Conservation (phyloP, 345 rosid genomes). For the Bretschneidera sinensis region DNA sequence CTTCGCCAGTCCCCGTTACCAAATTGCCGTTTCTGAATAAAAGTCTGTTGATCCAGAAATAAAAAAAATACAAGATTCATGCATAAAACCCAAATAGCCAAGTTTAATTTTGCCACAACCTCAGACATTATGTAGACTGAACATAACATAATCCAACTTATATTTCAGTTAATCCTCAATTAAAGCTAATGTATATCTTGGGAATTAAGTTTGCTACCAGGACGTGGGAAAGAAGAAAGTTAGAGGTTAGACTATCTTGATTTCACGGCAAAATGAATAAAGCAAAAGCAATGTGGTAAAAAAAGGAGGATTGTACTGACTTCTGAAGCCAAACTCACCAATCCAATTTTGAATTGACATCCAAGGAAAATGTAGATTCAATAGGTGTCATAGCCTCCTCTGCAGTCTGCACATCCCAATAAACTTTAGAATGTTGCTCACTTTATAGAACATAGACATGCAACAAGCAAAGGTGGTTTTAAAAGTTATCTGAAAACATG, state of each 20-base stretch:
- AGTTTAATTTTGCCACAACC: not conserved
- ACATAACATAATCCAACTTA: not conserved
- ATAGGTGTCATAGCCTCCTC: slow-evolving; percentile 90
- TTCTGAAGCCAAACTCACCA: slow-evolving; percentile 41
- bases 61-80: too few relatives aligned
- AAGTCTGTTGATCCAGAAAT: not conserved
- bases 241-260: not conserved
- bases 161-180: slow-evolving; percentile 1
- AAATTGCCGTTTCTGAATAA: slow-evolving; percentile 1
- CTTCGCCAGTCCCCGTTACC: too few relatives aligned
- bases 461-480: not conserved
- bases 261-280: not conserved
- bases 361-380: slow-evolving; percentile 81
- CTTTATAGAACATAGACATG: slow-evolving; percentile 1
- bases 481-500: slow-evolving; percentile 12
- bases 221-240: not conserved
- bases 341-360: slow-evolving; percentile 71
- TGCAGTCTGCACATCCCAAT: slow-evolving; percentile 52
- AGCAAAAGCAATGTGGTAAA: slow-evolving; percentile 6
- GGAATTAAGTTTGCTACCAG: not conserved
- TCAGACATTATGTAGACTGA: not conserved
- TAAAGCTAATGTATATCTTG: slow-evolving; percentile 4
- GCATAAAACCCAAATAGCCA: not conserved
- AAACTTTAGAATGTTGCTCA: slow-evolving; percentile 13
- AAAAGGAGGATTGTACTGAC: not conserved